Evolutionary conservation across 2,329 filamentous ascomycete genomes (phyloP), one percentile per base, ranked within the genome.

Genomic region (Scedosporium dehoogii): DNA sequence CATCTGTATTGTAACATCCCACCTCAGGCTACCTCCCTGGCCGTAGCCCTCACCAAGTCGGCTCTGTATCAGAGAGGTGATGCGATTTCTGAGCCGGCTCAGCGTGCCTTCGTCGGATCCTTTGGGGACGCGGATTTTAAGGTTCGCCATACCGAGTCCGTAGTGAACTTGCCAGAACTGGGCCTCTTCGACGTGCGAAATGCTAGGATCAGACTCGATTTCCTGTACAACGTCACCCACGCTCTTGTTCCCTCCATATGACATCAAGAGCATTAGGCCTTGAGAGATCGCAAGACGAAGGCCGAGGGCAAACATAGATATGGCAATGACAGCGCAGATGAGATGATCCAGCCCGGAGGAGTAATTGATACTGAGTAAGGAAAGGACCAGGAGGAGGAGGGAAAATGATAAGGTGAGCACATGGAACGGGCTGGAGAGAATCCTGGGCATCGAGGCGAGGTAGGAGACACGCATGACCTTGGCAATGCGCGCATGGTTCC

Each of bases 141-240:
- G 74, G 71, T 96, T 97, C 7, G 94, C 94, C 89, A 97, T 96
- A 71, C 92, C 96, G 48, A 97, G 80, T 1, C 93, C 92, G 72
- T 97, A 97, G 75, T 99, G 94, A 14, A 97, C 94, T 77, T 99
- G 94, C 94, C 94, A 99, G 74, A 99, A 96, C 71, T 92, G 87
- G 1, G 92, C 93, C 70, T 97, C 92, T 63, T 97, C 91, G 57
- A 99, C 86, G 1, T 83, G 82, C 55, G 83, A 83, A 27, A 97
- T 86, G 62, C 83, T 82, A 1, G 89, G 85, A 69, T 97, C 92
- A 1, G 86, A 82, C 72, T 92, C 88, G 60, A 99, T 92, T 72
- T 96, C 91, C 62, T 85, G 84, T 69, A 97, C 80, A n/a, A 96
- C 87, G 23, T 88, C 86, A 3, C 85, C 81, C 1, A 94, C 86